Evolutionary conservation across 768 basidiomycete genomes (phyloP).

Genomic region (Tulasnella sp.): DNA sequence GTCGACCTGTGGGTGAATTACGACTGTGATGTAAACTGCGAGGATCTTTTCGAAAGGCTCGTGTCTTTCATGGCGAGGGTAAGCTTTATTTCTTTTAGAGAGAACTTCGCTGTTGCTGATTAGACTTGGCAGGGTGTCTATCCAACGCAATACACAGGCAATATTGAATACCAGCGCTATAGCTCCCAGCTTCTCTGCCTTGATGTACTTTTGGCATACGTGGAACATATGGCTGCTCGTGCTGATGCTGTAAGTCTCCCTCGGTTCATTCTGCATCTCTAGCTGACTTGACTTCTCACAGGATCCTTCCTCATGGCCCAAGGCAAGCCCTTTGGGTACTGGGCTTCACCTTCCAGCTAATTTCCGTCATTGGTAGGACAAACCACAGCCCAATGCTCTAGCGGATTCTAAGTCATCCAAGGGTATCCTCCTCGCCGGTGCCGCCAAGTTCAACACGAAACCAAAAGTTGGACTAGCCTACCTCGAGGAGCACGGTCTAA

Average conservation of each 20-base stretch:
- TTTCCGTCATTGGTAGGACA: not conserved
- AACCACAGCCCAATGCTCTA: constrained; percentile 38
- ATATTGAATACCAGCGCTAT: constrained; percentile 52
- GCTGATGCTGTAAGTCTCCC: constrained; percentile 35
- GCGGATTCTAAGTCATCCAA: constrained; percentile 71
- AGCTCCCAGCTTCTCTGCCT: constrained; percentile 79
- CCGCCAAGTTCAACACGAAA: constrained; percentile 80
- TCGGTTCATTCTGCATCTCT: not conserved
- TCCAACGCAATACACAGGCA: constrained; percentile 47
- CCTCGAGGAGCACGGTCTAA: constrained; percentile 85
- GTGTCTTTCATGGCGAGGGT: constrained; percentile 84
- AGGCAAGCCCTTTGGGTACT: not conserved
- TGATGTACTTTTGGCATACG: constrained; percentile 75
- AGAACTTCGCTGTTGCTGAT: not conserved
- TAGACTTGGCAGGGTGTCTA: constrained; percentile 58
- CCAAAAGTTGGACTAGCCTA: constrained; percentile 85
- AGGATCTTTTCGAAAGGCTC: constrained; percentile 87
- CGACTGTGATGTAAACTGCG: constrained; percentile 93
- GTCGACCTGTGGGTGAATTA: constrained; percentile 94
- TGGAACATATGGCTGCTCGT: constrained; percentile 77
- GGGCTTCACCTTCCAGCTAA: not conserved
- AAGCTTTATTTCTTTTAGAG: constrained; percentile 16
- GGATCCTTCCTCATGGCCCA: not conserved
- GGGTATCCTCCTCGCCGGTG: constrained; percentile 71
- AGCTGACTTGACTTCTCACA: not conserved